Base-by-base conservation (phyloP, 148 eudicot genomes). In the Spergularia bocconei region DNA sequence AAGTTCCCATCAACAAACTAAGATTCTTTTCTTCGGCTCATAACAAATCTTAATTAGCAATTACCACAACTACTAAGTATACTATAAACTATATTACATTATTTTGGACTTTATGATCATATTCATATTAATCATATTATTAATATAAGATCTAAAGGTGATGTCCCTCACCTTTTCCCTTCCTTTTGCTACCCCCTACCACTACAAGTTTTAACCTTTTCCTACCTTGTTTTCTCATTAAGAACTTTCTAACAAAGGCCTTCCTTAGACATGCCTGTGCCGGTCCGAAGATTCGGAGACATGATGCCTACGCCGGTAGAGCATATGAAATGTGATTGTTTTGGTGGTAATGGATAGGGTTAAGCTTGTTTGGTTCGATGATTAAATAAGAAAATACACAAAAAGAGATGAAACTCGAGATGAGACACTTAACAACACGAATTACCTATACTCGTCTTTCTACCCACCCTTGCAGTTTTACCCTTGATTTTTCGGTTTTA, bases 21-120 rank as follows among this genome's bases (percentile, higher is more conserved):
- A 70, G 65, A 81, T 81, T 81, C 83, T 33, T 81, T 77, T 67
- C 79, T 80, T 80, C 70, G 74, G 55, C 59, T 15, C 61, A 59
- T 77, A 64, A 78, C 69, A 60, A 80, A 55, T 59, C 21, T 12
- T 69, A 20, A 25, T 64, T 69, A 73, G 19, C 56, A 54, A 69
- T 63, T 68, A 61, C 62, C 47, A 36, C 44, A 44, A 59, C 56
- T 19, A 60, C 57, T 68, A 68, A 68, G 39, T 38, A 13, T 69
- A 52, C 72, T 52, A 51, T 13, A 66, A n/a, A 66, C 16, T 50
- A 44, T 44, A 44, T 44, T 44, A 44, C 7, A 44, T 44, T 6
- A 6, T 44, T 44, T 44, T 9, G 48, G 10, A 44, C 48, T 44
- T 44, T 44, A 6, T 9, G 48, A 44, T 44, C 10, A 44, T 44